Evolutionary conservation across 1,284 basidiomycete species (phyloP), one percentile per base, ranked within the genome.

Genomic region (Fistulina hepatica): DNA sequence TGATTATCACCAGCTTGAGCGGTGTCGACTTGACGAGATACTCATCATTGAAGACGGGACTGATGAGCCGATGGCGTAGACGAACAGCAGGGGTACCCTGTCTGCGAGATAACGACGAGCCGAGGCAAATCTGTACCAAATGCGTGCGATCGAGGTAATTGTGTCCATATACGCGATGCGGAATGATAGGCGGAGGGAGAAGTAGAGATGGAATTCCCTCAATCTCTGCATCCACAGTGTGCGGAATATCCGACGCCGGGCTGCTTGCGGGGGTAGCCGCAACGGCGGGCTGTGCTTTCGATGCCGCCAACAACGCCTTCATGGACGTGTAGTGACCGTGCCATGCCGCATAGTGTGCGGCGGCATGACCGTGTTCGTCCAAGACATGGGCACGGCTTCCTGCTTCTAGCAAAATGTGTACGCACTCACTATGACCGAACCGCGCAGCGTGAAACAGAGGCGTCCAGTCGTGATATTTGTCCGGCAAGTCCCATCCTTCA

Each of bases 401-500:
- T 5, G 84, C 82, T 23, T 77, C 72, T 8, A 98, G 70, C 21
- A 98, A 67, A 22, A 88, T 71, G 32, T 66, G 63, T 35, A 97
- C 73, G 54, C 88, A 95, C 8, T 69, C 69, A 19, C 72, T 61
- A 50, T 83, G 85, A 1, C 95, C 94, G 46, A 89, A 82, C 21
- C 91, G 81, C 2, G 93, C 86, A 4, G 95, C 92, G 57, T 98
- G 94, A 56, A 95, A 93, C 34, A 97, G 69, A 15, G 95, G 94
- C 6, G 94, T 98, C 92, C 95, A 97, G 56, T 94, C 86, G 53
- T 95, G 90, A 59, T 93, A 92, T 57, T 95, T 98, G 67, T 99
- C 94, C 4, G 81, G 77, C 17, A 78, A 70, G 56, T 98, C 90
- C 76, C 88, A 89, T 6, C 84, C 86, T 7, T 84, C 77, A 26